Conservation (phyloP, 2,329 filamentous ascomycete genomes). For the Penicillium concentricum region DNA sequence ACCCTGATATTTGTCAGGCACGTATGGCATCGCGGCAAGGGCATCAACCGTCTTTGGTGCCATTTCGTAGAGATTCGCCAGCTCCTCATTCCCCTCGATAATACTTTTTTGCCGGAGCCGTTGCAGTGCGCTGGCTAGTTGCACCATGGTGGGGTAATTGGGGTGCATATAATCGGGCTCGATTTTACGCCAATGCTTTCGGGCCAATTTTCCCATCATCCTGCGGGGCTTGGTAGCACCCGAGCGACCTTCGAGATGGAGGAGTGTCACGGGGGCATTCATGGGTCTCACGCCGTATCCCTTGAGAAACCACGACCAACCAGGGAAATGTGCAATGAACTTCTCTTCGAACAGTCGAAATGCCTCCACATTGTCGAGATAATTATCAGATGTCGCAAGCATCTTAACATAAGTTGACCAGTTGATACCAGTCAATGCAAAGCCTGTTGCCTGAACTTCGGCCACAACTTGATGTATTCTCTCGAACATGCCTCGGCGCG, state of each 20-base stretch:
- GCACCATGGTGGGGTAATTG: constrained; percentile 45
- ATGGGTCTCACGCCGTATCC: constrained; percentile 33
- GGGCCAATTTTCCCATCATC: constrained; percentile 33
- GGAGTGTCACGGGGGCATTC: constrained; percentile 29
- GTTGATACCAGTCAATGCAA: constrained; percentile 69
- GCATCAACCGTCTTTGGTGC: constrained; percentile 40
- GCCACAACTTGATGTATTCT: constrained; percentile 54
- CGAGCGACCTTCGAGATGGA: constrained; percentile 31
- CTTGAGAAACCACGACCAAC: constrained; percentile 57
- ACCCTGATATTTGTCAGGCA: constrained; percentile 43
- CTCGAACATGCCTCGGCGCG: constrained; percentile 53
- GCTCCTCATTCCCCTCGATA: constrained; percentile 29
- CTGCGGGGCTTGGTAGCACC: constrained; percentile 18
- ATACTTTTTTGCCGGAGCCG: constrained; percentile 39
- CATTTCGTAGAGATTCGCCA: constrained; percentile 27
- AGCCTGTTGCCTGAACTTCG: constrained; percentile 64
- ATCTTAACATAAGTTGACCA: constrained; percentile 77
- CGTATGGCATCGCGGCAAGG: constrained; percentile 39
- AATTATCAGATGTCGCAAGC: constrained; percentile 60
- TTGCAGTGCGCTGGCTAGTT: constrained; percentile 42
- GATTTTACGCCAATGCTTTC: constrained; percentile 36
- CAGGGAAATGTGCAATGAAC: constrained; percentile 76
- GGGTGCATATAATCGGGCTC: constrained; percentile 44
- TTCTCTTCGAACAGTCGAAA: constrained; percentile 72
- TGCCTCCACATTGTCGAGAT: constrained; percentile 56